Base-by-base conservation (phyloP, 2,329 filamentous ascomycete genomes). In the Fusarium sp. region DNA sequence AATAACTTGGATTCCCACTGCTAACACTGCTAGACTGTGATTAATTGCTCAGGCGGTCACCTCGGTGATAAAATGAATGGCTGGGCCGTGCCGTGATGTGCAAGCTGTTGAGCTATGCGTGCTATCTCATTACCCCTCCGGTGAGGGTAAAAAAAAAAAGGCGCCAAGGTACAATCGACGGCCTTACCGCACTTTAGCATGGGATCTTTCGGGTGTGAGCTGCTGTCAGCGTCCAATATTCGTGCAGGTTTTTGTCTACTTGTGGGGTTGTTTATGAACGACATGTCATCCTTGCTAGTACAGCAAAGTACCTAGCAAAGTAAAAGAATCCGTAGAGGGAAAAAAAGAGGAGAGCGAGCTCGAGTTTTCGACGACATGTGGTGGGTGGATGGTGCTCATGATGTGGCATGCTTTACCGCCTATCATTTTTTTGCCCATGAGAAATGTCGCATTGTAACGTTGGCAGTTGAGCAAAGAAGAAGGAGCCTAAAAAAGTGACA, bases 31-130 rank as follows among this genome's bases (percentile, higher is more conserved):
- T 45, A 53, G 54, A 44, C 49, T 36, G 44, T 65, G 48, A 36
- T 65, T 51, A 40, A 50, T 66, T 69, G 49, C 62, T 62, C 47
- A 46, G 59, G 43, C 54, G 42, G 68, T 73, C 69, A 56, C 70
- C 70, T 69, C 60, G 68, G 70, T 70, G 70, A 73, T 70, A 73
- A 73, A 73, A 73, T 73, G 70, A 73, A 65, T 68, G 65, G 58
- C 61, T 62, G 69, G 69, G 67, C 67, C 59, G 69, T 70, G 68
- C 42, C 40, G 51, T 45, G 12, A 44, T 44, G 42, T 9, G 7
- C 43, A 20, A 19, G 26, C 24, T 45, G 20, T 8, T 8, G 15
- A n/a, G n/a, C 39, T 23, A 23, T 42, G 39, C 24, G 26, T 40
- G 14, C 26, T 28, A 28, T 28, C 26, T 28, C 26, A 11, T 28